Conservation (phyloP, 192 early-diverging fungal genomes). For the Phycomyces blakesleeanus region DNA sequence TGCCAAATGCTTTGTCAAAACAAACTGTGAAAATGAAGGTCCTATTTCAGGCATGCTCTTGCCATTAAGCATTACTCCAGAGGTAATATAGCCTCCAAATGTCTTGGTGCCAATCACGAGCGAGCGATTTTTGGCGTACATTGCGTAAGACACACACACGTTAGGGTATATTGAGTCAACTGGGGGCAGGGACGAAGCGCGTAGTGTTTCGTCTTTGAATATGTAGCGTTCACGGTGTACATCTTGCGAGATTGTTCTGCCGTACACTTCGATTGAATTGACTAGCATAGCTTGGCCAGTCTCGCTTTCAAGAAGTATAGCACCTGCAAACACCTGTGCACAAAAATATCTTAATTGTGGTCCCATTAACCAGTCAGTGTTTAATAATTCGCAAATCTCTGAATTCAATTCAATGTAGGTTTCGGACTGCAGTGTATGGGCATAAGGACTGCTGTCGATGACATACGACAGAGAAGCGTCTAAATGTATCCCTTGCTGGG, state of each 20-base stretch:
- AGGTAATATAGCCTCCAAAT: slow-evolving; percentile 24
- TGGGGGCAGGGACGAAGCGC: slow-evolving; percentile 8
- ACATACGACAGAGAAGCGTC: too few species aligned
- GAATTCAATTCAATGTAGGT: slow-evolving; percentile 13
- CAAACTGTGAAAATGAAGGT: slow-evolving; percentile 13
- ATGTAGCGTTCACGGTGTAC: slow-evolving; percentile 10
- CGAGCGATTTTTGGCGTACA: slow-evolving; percentile 7
- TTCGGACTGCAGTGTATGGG: slow-evolving; percentile 5
- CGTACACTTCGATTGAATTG: slow-evolving; percentile 24
- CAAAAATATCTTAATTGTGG: slow-evolving; percentile 18
- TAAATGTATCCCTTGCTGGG: too few species aligned
- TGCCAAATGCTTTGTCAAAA: slow-evolving; percentile 19
- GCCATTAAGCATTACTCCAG: slow-evolving; percentile 19
- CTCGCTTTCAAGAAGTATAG: slow-evolving; percentile 18
- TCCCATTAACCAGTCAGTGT: slow-evolving; percentile 19
- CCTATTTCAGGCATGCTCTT: slow-evolving; percentile 16
- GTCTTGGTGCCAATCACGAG: slow-evolving; percentile 26
- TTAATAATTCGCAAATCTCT: slow-evolving; percentile 24
- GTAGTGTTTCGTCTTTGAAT: not conserved
- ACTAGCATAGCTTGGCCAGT: slow-evolving; percentile 23
- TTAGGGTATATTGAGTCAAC: slow-evolving; percentile 8
- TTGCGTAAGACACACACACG: slow-evolving; percentile 14
- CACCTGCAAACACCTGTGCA: slow-evolving; percentile 18
- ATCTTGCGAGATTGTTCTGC: slow-evolving; percentile 14
- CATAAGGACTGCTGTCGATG: slow-evolving; percentile 14